Base-by-base conservation (phyloP, 1,139 yeast species). In the Pichia terricola region DNA sequence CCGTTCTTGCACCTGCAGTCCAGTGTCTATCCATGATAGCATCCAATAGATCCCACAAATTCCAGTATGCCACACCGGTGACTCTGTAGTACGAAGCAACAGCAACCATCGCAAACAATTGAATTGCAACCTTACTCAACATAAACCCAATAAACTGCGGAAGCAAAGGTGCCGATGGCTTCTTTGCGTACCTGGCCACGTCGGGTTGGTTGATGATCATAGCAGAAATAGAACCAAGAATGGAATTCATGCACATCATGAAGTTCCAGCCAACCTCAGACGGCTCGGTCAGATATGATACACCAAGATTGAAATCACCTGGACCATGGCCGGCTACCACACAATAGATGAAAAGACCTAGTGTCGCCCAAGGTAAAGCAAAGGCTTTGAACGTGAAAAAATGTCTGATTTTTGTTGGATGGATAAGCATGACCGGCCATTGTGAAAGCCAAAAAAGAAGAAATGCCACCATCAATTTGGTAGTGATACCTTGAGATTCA, bases 221-320 rank as follows among this genome's bases (percentile, higher is more conserved):
- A 0, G 67, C 57, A 45, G 72, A 58, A n/a, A 63, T 46, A 4
- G 59, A 66, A 58, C 73, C 72, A 44, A 67, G 67, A 68, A 73
- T 67, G 39, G 67, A 60, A 4, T 69, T 67, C 30, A 70, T 63
- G 51, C 67, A 61, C 44, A 64, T 64, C 26, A 70, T 42, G 9
- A 46, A 41, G 28, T 33, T 62, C 67, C 73, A 69, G 27, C 63
- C 64, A 68, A 72, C 67, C 16, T 65, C 66, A 31, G 59, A 60
- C 3, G 57, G 55, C 1, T 67, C 58, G 8, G 66, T 64, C 27
- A 53, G 53, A 5, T 60, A 56, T 3, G 56, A 50, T 33, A 49
- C 44, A 35, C 51, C 46, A 28, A 48, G 37, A 51, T 67, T 66
- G 40, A 68, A 56, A 28, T 64, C 62, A 37, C 75, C 75, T 6